phyloP scores from a whole-genome alignment of 2,329 filamentous ascomycete species.

The Xylaria sp. region DNA sequence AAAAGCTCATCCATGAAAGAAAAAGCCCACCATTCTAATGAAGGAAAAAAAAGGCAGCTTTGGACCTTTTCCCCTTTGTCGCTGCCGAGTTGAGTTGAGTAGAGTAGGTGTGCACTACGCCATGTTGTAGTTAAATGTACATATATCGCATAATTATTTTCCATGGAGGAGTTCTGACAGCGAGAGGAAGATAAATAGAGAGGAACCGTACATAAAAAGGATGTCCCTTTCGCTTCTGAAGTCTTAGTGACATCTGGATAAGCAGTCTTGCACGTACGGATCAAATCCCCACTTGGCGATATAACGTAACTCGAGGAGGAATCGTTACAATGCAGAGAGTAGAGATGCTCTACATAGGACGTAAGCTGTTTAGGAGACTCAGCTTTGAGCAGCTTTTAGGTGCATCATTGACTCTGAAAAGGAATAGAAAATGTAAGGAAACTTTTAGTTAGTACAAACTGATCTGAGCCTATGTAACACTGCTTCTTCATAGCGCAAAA shows the following conservation, averaged over 20 bases:
- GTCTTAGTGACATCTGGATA: constrained; percentile 23
- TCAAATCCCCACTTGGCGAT: background rate
- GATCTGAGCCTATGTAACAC: constrained; percentile 43
- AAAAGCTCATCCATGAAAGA: constrained; percentile 13
- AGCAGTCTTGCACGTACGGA: background rate
- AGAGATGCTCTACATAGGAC: background rate
- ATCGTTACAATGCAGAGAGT: background rate
- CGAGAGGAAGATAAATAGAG: constrained; percentile 7
- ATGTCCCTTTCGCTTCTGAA: constrained; percentile 6
- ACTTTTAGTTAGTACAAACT: constrained; percentile 44
- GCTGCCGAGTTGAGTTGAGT: constrained; percentile 20
- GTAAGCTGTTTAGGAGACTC: background rate
- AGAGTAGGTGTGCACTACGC: constrained; percentile 28
- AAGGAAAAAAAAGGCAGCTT: constrained; percentile 9
- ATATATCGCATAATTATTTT: constrained; percentile 42
- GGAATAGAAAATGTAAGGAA: constrained; percentile 35
- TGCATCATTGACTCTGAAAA: background rate
- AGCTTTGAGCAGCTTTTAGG: background rate
- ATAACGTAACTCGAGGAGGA: background rate
- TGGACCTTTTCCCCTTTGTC: constrained; percentile 21
- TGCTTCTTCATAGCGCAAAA: constrained; percentile 43
- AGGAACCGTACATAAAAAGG: constrained; percentile 24
- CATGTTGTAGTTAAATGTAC: constrained; percentile 41
- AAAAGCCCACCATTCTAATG: constrained; percentile 1
- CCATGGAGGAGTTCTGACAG: constrained; percentile 20